phyloP scores from a whole-genome alignment of 2,329 filamentous ascomycete genomes.

The Cladobotryum protrusum region DNA sequence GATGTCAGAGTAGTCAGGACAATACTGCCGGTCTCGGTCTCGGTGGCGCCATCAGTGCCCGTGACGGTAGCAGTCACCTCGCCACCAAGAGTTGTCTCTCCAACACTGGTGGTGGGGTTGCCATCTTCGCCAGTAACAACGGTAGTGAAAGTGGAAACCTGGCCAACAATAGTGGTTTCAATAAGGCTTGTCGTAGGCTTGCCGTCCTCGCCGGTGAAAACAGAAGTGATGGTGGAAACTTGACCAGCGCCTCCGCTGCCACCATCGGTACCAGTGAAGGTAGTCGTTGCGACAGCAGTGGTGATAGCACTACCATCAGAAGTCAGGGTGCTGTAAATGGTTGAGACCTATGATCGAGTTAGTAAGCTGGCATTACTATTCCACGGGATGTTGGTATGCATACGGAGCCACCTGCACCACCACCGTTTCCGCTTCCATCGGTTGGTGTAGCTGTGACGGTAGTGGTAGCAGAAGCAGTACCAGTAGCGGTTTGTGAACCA shows the following conservation, averaged over 20 bases:
- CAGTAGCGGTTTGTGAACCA: background rate
- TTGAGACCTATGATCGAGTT: slow-evolving; percentile 23
- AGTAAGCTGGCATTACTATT: background rate
- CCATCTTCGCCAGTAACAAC: slow-evolving; percentile 17
- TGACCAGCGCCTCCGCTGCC: slow-evolving; percentile 10
- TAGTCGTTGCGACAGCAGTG: slow-evolving; percentile 32
- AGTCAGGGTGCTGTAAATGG: slow-evolving; percentile 30
- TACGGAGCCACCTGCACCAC: background rate
- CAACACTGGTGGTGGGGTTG: slow-evolving; percentile 20
- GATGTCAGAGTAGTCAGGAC: slow-evolving; percentile 20
- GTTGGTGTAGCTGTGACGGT: background rate
- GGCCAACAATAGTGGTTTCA: background rate
- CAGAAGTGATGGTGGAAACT: slow-evolving; percentile 9
- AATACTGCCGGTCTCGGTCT: slow-evolving; percentile 12
- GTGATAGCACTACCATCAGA: slow-evolving; percentile 29
- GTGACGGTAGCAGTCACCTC: slow-evolving; percentile 12
- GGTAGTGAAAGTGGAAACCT: slow-evolving; percentile 13
- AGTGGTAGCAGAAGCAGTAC: slow-evolving; percentile 1
- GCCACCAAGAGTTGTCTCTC: slow-evolving; percentile 20
- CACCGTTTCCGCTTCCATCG: background rate
- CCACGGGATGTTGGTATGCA: background rate
- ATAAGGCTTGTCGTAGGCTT: too few species aligned
- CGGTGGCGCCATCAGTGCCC: slow-evolving; percentile 6
- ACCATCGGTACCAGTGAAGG: slow-evolving; percentile 19
- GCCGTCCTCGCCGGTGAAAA: too few species aligned